These are phyloP conservation scores for Diplodia seriata DNA, from an alignment of 2,329 filamentous ascomycete species.

Conservation along the genomic window DNA sequence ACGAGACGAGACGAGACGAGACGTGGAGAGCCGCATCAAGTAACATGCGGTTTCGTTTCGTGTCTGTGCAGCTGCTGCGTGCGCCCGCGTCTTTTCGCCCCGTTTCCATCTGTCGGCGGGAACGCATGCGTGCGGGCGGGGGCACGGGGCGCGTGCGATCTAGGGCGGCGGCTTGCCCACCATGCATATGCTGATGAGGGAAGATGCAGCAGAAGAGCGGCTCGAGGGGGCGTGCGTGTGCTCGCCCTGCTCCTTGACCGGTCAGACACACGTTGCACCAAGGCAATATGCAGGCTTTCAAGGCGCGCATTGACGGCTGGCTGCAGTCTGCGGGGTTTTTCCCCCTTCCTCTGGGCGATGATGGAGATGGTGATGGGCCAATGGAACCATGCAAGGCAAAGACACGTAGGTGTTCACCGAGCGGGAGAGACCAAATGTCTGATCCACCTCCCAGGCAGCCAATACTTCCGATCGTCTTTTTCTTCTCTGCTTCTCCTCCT, in stretches of 20 bases:
- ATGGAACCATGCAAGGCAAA: constrained; percentile 10
- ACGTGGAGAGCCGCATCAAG: not conserved
- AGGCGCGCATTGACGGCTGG: not conserved
- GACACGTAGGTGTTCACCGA: not conserved
- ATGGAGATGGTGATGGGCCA: not conserved
- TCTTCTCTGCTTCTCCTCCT: not conserved
- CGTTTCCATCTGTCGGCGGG: not conserved
- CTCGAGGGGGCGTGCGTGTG: not conserved
- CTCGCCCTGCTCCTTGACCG: constrained; percentile 1
- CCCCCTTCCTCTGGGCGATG: not conserved
- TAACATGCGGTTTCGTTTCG: constrained; percentile 1
- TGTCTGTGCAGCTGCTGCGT: not conserved
- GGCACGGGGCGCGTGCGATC: not conserved
- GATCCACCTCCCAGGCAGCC: not conserved
- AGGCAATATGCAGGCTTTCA: not conserved
- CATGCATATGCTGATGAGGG: not conserved
- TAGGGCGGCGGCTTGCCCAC: not conserved
- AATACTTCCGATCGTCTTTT: not conserved
- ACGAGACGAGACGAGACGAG: constrained; percentile 1
- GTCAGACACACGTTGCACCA: constrained; percentile 1
- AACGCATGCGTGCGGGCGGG: not conserved
- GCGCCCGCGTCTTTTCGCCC: not conserved
- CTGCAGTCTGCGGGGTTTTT: not conserved
- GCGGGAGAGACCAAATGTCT: not conserved
- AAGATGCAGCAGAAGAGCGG: constrained; percentile 1